Evolutionary conservation across 2,329 filamentous ascomycete genomes (phyloP), one percentile per base, ranked within the genome.

Genomic region (Pseudocercospora crystallina): DNA sequence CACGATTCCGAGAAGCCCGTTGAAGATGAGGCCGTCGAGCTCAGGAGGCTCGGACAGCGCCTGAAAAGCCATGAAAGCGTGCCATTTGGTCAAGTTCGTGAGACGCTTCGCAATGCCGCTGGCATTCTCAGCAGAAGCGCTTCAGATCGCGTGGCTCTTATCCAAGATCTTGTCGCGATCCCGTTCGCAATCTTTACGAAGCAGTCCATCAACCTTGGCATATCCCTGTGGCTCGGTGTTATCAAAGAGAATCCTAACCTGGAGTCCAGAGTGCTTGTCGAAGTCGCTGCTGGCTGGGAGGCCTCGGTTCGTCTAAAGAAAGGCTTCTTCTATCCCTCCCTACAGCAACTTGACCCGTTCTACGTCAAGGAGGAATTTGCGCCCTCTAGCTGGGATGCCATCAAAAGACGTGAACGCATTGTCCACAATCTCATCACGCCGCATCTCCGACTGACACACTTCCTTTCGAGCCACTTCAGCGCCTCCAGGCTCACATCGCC

Each of bases 221-320:
- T 96, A 32, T 96, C 94, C 3, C 76, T 99, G 5, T 99, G 94
- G 94, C 83, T 96, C 54, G 94, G 94, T 20, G 89, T 97, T 11
- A 95, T 97, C 64, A 94, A 97, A 63, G 94, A 99, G 69, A 97
- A 96, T 64, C 89, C 91, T 2, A 81, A 82, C 49, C 85, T 96
- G 71, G 90, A 96, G 69, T 82, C 92, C 8, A 85, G 90, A 54
- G 83, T 99, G 49, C 73, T 99, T 30, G 85, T 84, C 45, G 90
- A 95, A 67, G 89, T 97, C 61, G 86, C 87, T 8, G 87, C 94
- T 65, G 88, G 92, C 57, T 99, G 92, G 89, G 92, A 97, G 69
- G 78, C 80, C 50, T 94, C 87, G 3, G 84, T 96, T 39, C 81
- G 88, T 51, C 85, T 82, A 61, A 83, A 82, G 56, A 80, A 86